Percentiles rank a stretch among this genome's conserved stretches.
Evolutionary conservation across 2,329 filamentous ascomycete species (phyloP).

Genomic region (Chalaropsis thielavioides): DNA sequence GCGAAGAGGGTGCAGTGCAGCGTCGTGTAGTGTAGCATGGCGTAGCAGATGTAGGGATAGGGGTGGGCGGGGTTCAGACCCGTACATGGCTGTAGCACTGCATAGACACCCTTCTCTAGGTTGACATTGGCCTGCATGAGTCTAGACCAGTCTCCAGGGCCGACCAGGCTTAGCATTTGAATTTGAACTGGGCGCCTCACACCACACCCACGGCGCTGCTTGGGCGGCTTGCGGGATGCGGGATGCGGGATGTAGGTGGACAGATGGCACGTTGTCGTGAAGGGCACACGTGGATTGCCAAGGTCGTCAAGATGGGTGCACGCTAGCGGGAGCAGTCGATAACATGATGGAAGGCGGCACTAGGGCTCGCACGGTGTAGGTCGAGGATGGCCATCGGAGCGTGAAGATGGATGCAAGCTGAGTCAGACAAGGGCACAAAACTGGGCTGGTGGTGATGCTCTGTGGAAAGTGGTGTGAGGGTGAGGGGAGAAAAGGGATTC

Average conservation of each 20-base stretch:
- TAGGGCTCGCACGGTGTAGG: too few relatives aligned
- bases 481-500: neutral
- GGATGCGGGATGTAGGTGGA: too few relatives aligned
- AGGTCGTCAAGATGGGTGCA: too few relatives aligned
- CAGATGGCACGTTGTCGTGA: too few relatives aligned
- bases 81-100: neutral
- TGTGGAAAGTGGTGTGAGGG: too few relatives aligned
- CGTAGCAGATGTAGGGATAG: neutral
- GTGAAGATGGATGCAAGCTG: neutral
- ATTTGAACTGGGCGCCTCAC: too few relatives aligned
- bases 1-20: neutral
- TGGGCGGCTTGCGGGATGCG: too few relatives aligned
- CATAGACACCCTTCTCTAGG: neutral
- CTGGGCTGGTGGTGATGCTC: neutral
- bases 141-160: neutral
- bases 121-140: slow-evolving; percentile 1
- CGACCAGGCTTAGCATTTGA: neutral
- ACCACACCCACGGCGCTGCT: too few relatives aligned
- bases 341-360: too few relatives aligned
- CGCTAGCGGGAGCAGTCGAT: too few relatives aligned
- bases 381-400: too few relatives aligned
- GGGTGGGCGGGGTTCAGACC: neutral
- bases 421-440: neutral
- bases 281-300: too few relatives aligned
- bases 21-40: neutral